Base-by-base conservation (phyloP, 495 filamentous ascomycete genomes). In the Pseudotulostoma volvatum region DNA sequence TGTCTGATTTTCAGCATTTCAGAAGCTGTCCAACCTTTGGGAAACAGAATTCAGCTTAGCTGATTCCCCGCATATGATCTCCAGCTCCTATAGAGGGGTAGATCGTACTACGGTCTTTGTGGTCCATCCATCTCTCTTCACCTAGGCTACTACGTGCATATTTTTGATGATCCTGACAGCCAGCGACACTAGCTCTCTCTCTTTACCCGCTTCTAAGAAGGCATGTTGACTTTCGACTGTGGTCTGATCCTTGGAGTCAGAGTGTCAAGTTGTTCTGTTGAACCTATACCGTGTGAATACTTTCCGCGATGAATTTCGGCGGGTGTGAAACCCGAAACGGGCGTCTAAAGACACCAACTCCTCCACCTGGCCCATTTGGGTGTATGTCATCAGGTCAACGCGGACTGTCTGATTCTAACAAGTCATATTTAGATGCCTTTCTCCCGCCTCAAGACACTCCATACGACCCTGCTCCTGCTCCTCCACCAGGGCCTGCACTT, bases 331-430 rank as follows among this genome's bases (percentile, higher is more conserved):
- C 53, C 34, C 56, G 47, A 4, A 44, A 45, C 31, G 55, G 50
- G 34, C 55, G 43, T 9, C 25, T 20, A 11, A 36, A 34, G 13
- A 18, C 34, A 5, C 43, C 52, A 33, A 58, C 54, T 18, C 53
- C 55, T 37, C 48, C 55, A 20, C 45, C 51, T 18, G 60, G 53
- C 48, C 73, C 71, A 14, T 79, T 79, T 63, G 74, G 73, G 41
- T 79, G 74, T 79, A 53, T 45, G 74, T 68, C 9, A 9, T 44
- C 18, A n/a, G n/a, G n/a, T n/a, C n/a, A n/a, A n/a, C n/a, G n/a
- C n/a, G n/a, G n/a, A n/a, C n/a, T n/a, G 16, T 36, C 34, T 18
- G 20, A 14, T 28, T 18, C 11, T 20, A 32, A 21, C 25, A 11
- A 5, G 23, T 28, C 5, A 28, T 35, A 16, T 36, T 18, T 15